Conservation (phyloP, 2,329 filamentous ascomycete genomes). For the Monosporascus sp. region DNA sequence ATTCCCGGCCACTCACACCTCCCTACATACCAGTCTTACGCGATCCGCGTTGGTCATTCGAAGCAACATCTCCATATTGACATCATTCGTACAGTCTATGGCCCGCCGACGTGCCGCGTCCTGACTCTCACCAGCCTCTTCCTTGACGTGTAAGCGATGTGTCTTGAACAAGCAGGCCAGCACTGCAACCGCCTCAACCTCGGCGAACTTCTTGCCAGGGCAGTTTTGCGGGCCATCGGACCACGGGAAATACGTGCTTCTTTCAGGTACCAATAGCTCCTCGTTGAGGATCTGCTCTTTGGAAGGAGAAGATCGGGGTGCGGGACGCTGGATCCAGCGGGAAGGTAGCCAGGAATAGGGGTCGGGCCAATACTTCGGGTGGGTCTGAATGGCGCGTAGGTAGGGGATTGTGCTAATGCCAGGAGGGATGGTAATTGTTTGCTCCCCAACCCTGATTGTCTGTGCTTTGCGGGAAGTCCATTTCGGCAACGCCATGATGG, state of each 20-base stretch:
- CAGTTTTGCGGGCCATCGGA: slow-evolving; percentile 16
- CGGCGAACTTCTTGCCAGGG: slow-evolving; percentile 16
- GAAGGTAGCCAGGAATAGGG: slow-evolving; percentile 7
- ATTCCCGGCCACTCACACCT: slow-evolving; percentile 1
- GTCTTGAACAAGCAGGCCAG: slow-evolving; percentile 10
- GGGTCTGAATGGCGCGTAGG: slow-evolving; percentile 7
- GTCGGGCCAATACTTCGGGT: slow-evolving; percentile 9
- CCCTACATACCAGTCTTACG: slow-evolving; percentile 9
- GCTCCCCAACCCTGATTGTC: background rate
- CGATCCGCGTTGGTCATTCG: slow-evolving; percentile 14
- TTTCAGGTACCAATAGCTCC: slow-evolving; percentile 4
- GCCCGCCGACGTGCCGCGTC: slow-evolving; percentile 3
- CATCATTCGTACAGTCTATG: slow-evolving; percentile 11
- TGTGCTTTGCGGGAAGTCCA: background rate
- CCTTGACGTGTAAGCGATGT: slow-evolving; percentile 9
- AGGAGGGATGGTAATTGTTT: slow-evolving; percentile 2
- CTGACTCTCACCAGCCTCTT: slow-evolving; percentile 5
- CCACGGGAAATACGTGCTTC: slow-evolving; percentile 14
- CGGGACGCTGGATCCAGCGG: slow-evolving; percentile 7
- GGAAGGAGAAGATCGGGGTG: background rate
- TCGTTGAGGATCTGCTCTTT: slow-evolving; percentile 3
- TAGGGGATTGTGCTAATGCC: slow-evolving; percentile 2
- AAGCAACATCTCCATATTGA: slow-evolving; percentile 15
- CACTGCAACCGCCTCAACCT: slow-evolving; percentile 15
- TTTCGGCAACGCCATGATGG: slow-evolving; percentile 1